These are phyloP conservation scores for Danielia reshetovae DNA, from an alignment of 805 yeast genomes.

Conservation along the genomic window DNA sequence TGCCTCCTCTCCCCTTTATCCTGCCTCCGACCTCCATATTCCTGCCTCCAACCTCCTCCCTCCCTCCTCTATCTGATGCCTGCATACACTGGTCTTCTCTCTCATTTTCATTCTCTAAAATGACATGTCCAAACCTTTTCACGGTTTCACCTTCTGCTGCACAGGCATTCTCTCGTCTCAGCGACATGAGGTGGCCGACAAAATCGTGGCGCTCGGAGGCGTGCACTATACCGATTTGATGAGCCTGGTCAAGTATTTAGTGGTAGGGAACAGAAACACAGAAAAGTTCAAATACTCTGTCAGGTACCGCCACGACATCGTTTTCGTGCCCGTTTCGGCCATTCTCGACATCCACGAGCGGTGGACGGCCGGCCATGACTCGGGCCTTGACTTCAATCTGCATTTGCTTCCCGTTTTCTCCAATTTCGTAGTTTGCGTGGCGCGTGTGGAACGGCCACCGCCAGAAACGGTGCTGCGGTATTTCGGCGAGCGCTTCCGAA, in stretches of 20 bases:
- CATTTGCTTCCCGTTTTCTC: slow-evolving; percentile 42
- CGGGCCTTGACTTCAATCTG: slow-evolving; percentile 20
- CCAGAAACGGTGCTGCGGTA: slow-evolving; percentile 10
- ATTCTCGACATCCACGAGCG: slow-evolving; percentile 41
- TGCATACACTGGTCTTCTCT: too few species aligned
- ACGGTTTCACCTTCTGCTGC: slow-evolving; percentile 51
- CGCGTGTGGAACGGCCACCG: slow-evolving; percentile 27
- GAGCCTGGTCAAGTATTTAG: slow-evolving; percentile 54
- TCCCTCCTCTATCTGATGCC: too few species aligned
- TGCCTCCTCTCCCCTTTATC: not conserved
- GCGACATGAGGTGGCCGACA: slow-evolving; percentile 41
- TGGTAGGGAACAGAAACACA: slow-evolving; percentile 56
- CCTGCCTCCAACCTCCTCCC: not conserved
- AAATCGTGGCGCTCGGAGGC: slow-evolving; percentile 59
- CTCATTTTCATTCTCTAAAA: too few species aligned
- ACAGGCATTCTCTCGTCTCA: slow-evolving; percentile 45
- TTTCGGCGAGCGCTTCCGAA: slow-evolving; percentile 22
- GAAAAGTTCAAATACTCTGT: slow-evolving; percentile 54
- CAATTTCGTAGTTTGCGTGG: slow-evolving; percentile 42
- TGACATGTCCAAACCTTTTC: slow-evolving; percentile 34
- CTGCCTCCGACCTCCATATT: not conserved
- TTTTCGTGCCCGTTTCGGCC: slow-evolving; percentile 47
- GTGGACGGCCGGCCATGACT: slow-evolving; percentile 53
- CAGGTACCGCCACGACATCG: slow-evolving; percentile 51
- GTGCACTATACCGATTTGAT: slow-evolving; percentile 51